A percentile compares a stretch with the other conserved stretches of the same genome.
These are phyloP conservation scores for Hericium coralloides DNA, from an alignment of 768 basidiomycete genomes.

Conservation along the genomic window DNA sequence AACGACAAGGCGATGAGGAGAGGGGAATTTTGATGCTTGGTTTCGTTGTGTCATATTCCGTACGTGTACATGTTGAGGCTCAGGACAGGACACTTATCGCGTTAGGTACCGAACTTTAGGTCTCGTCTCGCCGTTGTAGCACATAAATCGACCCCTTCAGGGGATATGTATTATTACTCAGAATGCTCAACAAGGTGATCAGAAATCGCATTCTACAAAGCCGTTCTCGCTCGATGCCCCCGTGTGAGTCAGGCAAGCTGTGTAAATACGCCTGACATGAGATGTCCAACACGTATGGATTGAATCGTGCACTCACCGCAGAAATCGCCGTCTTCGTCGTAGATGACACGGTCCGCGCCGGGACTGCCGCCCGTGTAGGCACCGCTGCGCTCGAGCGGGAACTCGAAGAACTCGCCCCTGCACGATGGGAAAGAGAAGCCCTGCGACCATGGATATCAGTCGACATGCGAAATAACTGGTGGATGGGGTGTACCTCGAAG, in stretches of 20 bases:
- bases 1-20: no score
- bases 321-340: slow-evolving; percentile 13
- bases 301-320: slow-evolving; percentile 13
- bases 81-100: no score
- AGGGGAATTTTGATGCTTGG: no score
- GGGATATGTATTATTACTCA: no score
- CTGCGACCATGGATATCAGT: background rate
- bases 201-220: slow-evolving; percentile 16
- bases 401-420: slow-evolving; percentile 16
- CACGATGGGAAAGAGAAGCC: slow-evolving; percentile 18
- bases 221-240: slow-evolving; percentile 13
- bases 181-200: background rate
- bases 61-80: no score
- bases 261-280: no score
- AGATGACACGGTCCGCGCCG: slow-evolving; percentile 23
- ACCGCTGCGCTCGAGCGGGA: slow-evolving; percentile 15
- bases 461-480: no score
- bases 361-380: slow-evolving; percentile 20
- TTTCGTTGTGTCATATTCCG: no score
- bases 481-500: slow-evolving; percentile 14
- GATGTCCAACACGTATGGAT: background rate
- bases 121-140: no score
- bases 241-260: slow-evolving; percentile 18
- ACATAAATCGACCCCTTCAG: no score
- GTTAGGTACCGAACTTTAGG: no score